Base-by-base conservation (phyloP, 768 basidiomycete genomes). In the Vararia minispora region DNA sequence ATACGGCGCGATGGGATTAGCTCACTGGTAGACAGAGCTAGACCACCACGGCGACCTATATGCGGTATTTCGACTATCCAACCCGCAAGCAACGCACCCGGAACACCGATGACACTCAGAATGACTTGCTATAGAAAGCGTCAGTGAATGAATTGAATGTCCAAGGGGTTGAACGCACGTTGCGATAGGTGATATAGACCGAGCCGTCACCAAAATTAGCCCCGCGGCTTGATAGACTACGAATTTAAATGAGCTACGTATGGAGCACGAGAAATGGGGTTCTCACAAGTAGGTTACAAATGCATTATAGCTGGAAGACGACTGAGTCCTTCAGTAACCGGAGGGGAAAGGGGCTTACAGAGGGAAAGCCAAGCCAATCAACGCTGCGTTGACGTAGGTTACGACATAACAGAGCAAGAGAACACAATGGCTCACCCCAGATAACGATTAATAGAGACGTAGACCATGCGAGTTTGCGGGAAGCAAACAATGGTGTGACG, bases 321-420 rank as follows among this genome's bases (percentile, higher is more conserved):
- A 8, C 3, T n/a, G 28, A 29, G 18, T 40, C 12, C 45, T 37
- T 37, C 8, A 28, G 10, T 22, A 28, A 26, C 18, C 22, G 17
- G 6, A n/a, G n/a, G n/a, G n/a, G n/a, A n/a, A n/a, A 13, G 50
- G 33, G 9, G 53, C 66, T 55, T 45, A 77, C 62, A 86, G 56
- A 12, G 83, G 80, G 46, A 78, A 84, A 2, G 82, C 82, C 11
- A 86, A 66, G 6, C 83, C 84, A 42, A 87, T 86, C 29, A 86
- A 62, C 2, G 73, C 81, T 82, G 45, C 44, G 8, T 42, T 22
- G 17, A 47, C 29, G 28, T 50, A 49, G 33, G 42, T 27, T 11
- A 21, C 22, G 26, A 4, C 11, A 1, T 17, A 33, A 37, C 25
- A 8, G 22, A 9, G 18, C 17, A 18, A 27, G 13, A 12, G 2